Base-by-base conservation (phyloP, 1,284 basidiomycete genomes). In the Rhodotorula sp. region DNA sequence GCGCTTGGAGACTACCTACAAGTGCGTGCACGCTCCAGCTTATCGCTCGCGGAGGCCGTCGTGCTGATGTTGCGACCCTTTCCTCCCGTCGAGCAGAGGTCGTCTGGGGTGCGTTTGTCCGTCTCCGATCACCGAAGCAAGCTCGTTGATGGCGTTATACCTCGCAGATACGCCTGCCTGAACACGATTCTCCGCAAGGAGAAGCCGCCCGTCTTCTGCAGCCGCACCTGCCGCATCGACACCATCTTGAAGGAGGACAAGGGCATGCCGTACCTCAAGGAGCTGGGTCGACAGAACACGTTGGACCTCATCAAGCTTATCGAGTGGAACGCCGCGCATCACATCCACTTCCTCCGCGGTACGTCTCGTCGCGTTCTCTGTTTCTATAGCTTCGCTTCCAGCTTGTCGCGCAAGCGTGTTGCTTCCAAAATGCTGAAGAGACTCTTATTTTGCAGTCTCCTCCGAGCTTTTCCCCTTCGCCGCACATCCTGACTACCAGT, bases 401-500 rank as follows among this genome's bases (percentile, higher is more conserved):
- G n/a, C 48, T 50, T 22, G 8, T 24, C 22, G 24, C 47, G 55
- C 22, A 55, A 30, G 10, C 37, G 44, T 31, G 24, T 10, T 48
- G 18, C 22, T 30, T n/a, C 44, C 40, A 10, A 4, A 9, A 16
- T n/a, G 28, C 18, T 46, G 16, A 40, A 3, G 28, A 22, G 18
- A 20, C 10, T n/a, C 26, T 4, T 26, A 22, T 11, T 11, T 6
- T 6, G 8, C 61, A 70, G 68, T 95, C 75, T 93, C 92, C 0
- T 91, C 89, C 7, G 91, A 93, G 74, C 88, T 95, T 85, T 94
- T 95, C 78, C 92, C 93, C 2, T 95, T 90, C 76, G 92, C 92
- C 0, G 91, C 90, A 4, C 93, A 95, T 76, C 83, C 82, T 16
- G 84, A 83, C 52, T 87, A 92, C 75, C 92, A 92, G 0, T 95